Percentiles rank a stretch among this genome's conserved stretches.
phyloP scores from a whole-genome alignment of 257 asterid species.

The Capsicum pubescens region DNA sequence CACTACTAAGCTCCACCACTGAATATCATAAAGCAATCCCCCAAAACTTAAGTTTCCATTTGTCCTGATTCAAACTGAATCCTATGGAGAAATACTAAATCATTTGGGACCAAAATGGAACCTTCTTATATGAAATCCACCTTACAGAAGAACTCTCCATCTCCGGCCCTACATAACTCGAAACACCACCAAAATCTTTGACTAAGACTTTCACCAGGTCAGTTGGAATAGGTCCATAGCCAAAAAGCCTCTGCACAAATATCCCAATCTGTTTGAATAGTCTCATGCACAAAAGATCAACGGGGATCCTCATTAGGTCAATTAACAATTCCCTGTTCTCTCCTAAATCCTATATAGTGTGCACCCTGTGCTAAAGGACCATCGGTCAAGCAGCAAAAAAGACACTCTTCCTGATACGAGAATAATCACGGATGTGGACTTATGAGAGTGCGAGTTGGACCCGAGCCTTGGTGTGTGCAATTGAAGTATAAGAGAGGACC shows the following conservation, averaged over 20 bases:
- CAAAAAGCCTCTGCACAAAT: background rate
- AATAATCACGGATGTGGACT: too few species aligned
- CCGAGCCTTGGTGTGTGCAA: too few species aligned
- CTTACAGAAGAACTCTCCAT: background rate
- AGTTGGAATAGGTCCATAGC: conserved; percentile 16
- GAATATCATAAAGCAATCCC: conserved; percentile 2
- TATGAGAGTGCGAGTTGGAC: too few species aligned
- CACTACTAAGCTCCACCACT: too few species aligned
- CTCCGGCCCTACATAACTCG: background rate
- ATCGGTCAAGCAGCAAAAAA: background rate
- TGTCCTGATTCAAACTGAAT: conserved; percentile 17
- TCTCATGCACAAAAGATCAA: background rate
- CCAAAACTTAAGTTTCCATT: conserved; percentile 18
- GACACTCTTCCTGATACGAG: too few species aligned
- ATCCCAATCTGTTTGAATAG: background rate
- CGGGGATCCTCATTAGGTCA: background rate
- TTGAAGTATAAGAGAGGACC: too few species aligned
- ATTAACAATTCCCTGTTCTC: background rate
- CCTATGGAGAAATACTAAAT: background rate
- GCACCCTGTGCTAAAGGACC: conserved; percentile 1
- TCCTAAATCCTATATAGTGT: background rate
- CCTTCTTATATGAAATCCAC: background rate
- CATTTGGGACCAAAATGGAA: background rate
- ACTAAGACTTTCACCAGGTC: background rate
- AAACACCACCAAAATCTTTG: background rate